phyloP scores from a whole-genome alignment of 768 basidiomycete genomes.

The Mycena rebaudengoi region DNA sequence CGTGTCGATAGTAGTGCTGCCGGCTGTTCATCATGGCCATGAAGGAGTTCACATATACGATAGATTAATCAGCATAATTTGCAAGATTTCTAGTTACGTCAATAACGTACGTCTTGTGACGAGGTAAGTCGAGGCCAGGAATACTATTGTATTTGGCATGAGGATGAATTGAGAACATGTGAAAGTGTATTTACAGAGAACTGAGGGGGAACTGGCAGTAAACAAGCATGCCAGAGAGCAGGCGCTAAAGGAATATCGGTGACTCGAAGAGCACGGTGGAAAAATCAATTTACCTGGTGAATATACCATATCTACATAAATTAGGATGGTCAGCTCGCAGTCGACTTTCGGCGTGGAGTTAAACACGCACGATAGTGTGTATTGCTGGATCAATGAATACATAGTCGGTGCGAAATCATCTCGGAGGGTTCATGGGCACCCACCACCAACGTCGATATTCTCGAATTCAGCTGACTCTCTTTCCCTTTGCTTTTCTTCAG shows the following conservation, averaged over 20 bases:
- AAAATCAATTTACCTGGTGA: conserved; percentile 48
- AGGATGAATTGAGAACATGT: conserved; percentile 46
- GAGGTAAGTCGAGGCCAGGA: conserved; percentile 51
- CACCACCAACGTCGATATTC: conserved; percentile 43
- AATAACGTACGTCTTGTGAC: conserved; percentile 51
- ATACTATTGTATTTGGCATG: conserved; percentile 52
- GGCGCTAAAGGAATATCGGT: conserved; percentile 40
- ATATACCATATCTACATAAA: conserved; percentile 43
- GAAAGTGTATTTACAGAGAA: not conserved
- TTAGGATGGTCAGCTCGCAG: too few species aligned
- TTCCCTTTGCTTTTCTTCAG: conserved; percentile 41
- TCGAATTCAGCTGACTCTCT: conserved; percentile 36
- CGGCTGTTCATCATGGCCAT: conserved; percentile 35
- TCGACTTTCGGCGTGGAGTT: too few species aligned
- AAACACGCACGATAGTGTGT: conserved; percentile 41
- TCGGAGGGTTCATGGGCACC: not conserved
- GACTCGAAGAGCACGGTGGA: conserved; percentile 21
- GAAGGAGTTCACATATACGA: conserved; percentile 58
- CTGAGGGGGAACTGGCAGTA: conserved; percentile 38
- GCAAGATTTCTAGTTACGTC: not conserved
- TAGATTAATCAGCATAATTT: not conserved
- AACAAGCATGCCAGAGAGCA: conserved; percentile 55
- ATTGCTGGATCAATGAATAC: conserved; percentile 36
- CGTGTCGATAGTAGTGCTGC: not conserved
- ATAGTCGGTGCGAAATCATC: not conserved